Percentiles rank a stretch among this genome's conserved stretches.
Evolutionary conservation across 345 rosid genomes (phyloP).

Genomic region (Dipteronia sinensis): DNA sequence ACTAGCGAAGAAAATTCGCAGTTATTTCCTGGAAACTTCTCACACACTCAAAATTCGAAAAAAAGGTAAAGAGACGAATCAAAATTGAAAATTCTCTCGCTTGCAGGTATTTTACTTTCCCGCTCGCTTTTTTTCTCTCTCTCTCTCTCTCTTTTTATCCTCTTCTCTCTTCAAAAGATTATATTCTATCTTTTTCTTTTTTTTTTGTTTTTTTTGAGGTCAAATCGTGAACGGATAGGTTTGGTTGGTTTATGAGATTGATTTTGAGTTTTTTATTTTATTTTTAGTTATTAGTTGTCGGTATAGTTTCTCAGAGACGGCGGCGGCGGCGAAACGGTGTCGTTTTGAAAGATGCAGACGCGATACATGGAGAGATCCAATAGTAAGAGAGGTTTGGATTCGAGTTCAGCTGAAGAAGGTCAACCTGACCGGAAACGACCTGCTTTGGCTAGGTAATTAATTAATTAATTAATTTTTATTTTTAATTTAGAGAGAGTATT

Average conservation of each 20-base stretch:
- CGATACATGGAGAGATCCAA: conserved; percentile 83
- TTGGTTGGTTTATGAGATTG: background rate
- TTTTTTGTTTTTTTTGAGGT: background rate
- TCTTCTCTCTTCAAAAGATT: background rate
- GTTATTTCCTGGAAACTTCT: conserved; percentile 42
- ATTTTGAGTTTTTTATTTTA: background rate
- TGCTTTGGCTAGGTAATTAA: conserved; percentile 77
- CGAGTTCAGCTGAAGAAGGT: conserved; percentile 49
- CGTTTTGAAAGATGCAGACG: conserved; percentile 55
- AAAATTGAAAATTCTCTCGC: background rate
- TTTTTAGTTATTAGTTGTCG: background rate
- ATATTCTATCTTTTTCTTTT: background rate
- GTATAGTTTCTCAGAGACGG: background rate
- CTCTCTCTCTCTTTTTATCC: background rate
- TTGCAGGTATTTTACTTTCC: conserved; percentile 10
- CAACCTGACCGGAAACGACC: conserved; percentile 89
- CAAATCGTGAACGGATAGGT: background rate
- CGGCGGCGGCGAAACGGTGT: background rate
- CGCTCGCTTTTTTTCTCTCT: conserved; percentile 5
- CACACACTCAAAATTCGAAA: background rate
- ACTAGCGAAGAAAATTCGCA: conserved; percentile 33
- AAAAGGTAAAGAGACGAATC: no score
- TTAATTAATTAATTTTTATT: background rate
- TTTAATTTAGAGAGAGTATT: no score
- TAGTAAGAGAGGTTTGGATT: conserved; percentile 73